These are phyloP conservation scores for Fereydounia khargensis DNA, from an alignment of 1,284 basidiomycete species.

Conservation along the genomic window DNA sequence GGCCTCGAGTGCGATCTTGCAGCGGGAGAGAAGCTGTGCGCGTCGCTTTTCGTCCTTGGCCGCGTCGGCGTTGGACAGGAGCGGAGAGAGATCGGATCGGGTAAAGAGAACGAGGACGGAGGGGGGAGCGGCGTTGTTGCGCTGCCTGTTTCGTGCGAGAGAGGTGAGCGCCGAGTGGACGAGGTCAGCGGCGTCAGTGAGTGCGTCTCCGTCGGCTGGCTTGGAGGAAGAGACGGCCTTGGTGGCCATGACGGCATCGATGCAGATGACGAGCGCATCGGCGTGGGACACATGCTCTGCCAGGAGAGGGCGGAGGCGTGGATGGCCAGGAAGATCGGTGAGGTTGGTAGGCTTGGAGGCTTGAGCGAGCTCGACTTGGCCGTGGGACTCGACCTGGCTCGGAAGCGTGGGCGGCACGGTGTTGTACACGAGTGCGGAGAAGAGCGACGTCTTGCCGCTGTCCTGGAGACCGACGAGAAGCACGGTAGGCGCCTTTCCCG, in stretches of 20 bases:
- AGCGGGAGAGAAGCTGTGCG: slow-evolving; percentile 43
- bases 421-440: slow-evolving; percentile 40
- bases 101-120: slow-evolving; percentile 49
- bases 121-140: slow-evolving; percentile 11
- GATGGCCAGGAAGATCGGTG: slow-evolving; percentile 50
- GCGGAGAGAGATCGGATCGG: slow-evolving; percentile 47
- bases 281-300: slow-evolving; percentile 32
- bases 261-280: slow-evolving; percentile 49
- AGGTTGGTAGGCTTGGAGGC: slow-evolving; percentile 18
- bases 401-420: slow-evolving; percentile 38
- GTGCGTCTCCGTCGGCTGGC: slow-evolving; percentile 11
- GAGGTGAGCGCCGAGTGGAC: slow-evolving; percentile 41
- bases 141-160: slow-evolving; percentile 22
- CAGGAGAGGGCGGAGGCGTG: slow-evolving; percentile 35
- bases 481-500: slow-evolving; percentile 21
- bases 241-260: slow-evolving; percentile 48
- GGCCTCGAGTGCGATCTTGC: slow-evolving; percentile 38
- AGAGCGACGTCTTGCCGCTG: slow-evolving; percentile 49
- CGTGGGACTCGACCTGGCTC: slow-evolving; percentile 34
- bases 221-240: slow-evolving; percentile 15
- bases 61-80: slow-evolving; percentile 34
- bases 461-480: slow-evolving; percentile 43
- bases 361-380: slow-evolving; percentile 4
- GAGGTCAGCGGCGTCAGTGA: slow-evolving; percentile 34
- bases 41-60: slow-evolving; percentile 39